Percentiles rank a stretch among this genome's conserved stretches.
Evolutionary conservation across 2,329 filamentous ascomycete species (phyloP).

Genomic region (Penicillium olsonii): DNA sequence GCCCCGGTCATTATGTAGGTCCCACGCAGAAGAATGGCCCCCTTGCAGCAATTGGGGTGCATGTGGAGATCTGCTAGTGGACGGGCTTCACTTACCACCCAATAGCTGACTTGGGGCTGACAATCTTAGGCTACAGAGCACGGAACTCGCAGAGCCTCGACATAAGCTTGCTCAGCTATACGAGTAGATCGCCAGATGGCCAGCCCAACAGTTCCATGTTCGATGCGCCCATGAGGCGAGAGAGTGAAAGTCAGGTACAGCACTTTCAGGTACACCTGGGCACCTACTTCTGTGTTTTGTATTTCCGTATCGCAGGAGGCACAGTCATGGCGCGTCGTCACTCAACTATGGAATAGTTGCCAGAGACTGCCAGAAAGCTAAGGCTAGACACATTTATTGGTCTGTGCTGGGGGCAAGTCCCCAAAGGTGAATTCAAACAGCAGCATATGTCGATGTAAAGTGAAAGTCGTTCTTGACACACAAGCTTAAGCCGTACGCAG

Average conservation of each 20-base stretch:
- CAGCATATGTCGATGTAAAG: no score
- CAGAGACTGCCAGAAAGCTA: no score
- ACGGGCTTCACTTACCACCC: neutral
- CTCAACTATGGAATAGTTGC: no score
- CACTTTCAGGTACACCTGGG: no score
- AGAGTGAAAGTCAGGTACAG: neutral
- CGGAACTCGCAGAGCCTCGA: neutral
- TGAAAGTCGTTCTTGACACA: no score
- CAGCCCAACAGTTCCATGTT: neutral
- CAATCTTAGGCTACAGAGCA: neutral
- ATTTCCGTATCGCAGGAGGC: no score
- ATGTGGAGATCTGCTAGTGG: neutral
- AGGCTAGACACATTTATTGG: no score
- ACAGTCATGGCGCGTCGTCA: no score
- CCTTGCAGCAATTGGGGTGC: neutral
- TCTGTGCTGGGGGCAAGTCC: no score
- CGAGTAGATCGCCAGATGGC: neutral
- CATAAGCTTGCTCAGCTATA: neutral
- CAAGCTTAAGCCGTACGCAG: no score
- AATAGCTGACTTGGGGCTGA: neutral
- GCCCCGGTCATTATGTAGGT: neutral
- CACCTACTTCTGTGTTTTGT: no score
- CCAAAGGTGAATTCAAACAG: no score
- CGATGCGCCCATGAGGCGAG: neutral
- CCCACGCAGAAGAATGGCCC: neutral